These are phyloP conservation scores for Candolleomyces eurysporus DNA, from an alignment of 768 basidiomycete genomes.

Conservation along the genomic window DNA sequence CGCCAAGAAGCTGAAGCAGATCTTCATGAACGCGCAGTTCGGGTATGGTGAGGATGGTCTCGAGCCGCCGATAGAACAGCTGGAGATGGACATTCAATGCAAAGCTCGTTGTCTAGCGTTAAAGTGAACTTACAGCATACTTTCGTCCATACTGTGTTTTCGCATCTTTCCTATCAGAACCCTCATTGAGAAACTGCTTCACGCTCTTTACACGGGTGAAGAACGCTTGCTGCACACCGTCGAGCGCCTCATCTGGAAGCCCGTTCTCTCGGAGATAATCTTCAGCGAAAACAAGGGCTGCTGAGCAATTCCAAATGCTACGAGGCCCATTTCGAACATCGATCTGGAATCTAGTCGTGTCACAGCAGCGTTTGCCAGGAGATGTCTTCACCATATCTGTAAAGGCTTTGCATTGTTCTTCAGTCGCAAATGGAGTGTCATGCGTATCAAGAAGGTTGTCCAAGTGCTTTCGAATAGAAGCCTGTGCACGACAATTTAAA, in stretches of 20 bases:
- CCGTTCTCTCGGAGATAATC: neutral
- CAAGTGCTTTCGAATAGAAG: neutral
- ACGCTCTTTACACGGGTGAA: neutral
- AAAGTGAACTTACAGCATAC: neutral
- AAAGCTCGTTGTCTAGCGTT: neutral
- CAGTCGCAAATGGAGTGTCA: neutral
- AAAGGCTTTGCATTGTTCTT: neutral
- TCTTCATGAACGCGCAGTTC: neutral
- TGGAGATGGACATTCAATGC: neutral
- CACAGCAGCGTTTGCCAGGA: neutral
- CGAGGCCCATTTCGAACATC: neutral
- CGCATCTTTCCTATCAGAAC: neutral
- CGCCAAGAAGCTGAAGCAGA: neutral
- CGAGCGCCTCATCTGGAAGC: neutral
- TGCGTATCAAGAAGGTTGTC: neutral
- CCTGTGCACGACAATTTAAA: neutral
- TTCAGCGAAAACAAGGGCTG: neutral
- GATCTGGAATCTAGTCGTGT: neutral
- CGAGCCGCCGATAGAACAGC: neutral
- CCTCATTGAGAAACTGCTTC: neutral
- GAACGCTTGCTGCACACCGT: neutral
- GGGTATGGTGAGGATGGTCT: neutral
- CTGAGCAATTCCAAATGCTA: neutral
- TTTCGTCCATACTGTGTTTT: neutral
- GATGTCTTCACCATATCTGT: neutral